Conservation (phyloP, 805 yeast species). For the Saccharomycopsis vini region DNA sequence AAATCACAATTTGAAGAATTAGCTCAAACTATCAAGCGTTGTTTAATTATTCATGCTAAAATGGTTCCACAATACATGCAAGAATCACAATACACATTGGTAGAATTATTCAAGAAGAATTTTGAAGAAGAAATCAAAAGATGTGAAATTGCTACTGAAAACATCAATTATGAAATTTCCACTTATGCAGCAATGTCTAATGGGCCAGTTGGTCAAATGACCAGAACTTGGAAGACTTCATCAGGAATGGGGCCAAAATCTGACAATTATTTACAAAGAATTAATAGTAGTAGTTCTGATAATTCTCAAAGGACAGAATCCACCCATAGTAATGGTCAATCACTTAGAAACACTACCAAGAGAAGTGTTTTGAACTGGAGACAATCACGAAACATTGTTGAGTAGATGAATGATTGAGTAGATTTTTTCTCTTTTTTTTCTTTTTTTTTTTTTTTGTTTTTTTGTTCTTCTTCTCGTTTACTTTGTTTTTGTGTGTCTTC, state of each 20-base stretch:
- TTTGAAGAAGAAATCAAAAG: conserved; percentile 53
- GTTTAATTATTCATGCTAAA: conserved; percentile 61
- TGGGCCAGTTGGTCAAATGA: conserved; percentile 17
- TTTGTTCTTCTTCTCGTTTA: background rate
- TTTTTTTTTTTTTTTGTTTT: background rate
- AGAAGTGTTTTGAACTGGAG: conserved; percentile 29
- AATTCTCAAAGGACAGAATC: conserved; percentile 20
- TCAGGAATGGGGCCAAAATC: conserved; percentile 1
- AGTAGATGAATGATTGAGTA: background rate
- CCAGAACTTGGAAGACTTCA: conserved; percentile 8
- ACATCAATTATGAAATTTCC: conserved; percentile 22
- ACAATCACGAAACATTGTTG: conserved; percentile 23
- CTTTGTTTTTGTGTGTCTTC: background rate
- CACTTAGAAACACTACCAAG: conserved; percentile 20
- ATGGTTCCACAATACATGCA: conserved; percentile 48
- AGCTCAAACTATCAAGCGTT: conserved; percentile 52
- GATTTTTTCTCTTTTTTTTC: background rate
- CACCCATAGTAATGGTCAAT: conserved; percentile 12
- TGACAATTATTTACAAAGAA: conserved; percentile 20
- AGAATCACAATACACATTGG: conserved; percentile 59
- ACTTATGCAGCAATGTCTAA: conserved; percentile 15
- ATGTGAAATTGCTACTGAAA: conserved; percentile 25
- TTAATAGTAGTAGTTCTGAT: conserved; percentile 25
- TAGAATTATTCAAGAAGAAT: conserved; percentile 54
- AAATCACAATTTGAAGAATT: conserved; percentile 54